Evolutionary conservation across 2,329 filamentous ascomycete species (phyloP).

Genomic region (Colletotrichum spaethianum): DNA sequence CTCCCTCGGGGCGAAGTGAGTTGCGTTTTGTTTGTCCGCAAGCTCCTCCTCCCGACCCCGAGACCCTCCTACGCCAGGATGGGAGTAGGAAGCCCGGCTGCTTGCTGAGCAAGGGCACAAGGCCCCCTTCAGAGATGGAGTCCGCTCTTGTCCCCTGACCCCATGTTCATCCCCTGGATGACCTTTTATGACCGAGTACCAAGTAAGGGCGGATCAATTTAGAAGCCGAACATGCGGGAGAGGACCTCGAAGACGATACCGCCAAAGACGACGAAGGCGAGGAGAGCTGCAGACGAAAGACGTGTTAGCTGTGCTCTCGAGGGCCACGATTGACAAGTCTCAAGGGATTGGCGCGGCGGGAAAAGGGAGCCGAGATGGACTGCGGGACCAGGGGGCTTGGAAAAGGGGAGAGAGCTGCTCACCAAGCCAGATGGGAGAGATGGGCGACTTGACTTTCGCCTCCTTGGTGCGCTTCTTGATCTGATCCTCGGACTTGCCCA

Average conservation of each 20-base stretch:
- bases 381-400: not conserved
- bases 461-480: slow-evolving; percentile 74
- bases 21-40: slow-evolving; percentile 16
- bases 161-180: not conserved
- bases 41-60: not conserved
- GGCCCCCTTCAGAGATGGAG: not conserved
- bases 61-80: not conserved
- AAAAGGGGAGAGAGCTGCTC: slow-evolving; percentile 48
- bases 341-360: not conserved
- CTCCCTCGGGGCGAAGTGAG: not conserved
- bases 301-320: slow-evolving; percentile 10
- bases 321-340: not conserved
- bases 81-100: not conserved
- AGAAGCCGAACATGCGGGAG: slow-evolving; percentile 63
- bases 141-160: not conserved
- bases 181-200: slow-evolving; percentile 4
- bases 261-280: slow-evolving; percentile 74
- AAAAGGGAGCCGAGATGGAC: not conserved
- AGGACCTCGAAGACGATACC: slow-evolving; percentile 72
- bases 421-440: slow-evolving; percentile 77
- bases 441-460: slow-evolving; percentile 69
- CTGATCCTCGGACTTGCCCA: slow-evolving; percentile 79
- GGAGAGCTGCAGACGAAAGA: slow-evolving; percentile 58
- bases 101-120: not conserved
- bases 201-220: not conserved